Base-by-base conservation (phyloP, 2,329 filamentous ascomycete genomes). In the Madurella mycetomatis region DNA sequence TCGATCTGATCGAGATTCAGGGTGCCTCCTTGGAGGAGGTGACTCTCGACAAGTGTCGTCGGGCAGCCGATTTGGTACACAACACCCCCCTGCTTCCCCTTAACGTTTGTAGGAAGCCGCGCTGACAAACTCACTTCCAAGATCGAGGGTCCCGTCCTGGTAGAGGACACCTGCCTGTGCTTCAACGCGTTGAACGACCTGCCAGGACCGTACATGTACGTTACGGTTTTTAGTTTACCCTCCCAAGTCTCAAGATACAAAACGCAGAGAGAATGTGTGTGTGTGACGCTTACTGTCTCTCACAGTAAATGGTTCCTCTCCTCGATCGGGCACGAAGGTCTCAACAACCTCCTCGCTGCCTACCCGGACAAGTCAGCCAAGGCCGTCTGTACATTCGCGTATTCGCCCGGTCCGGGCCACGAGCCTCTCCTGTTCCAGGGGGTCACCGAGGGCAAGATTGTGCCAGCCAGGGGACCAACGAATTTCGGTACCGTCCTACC, bases 311-410 rank as follows among this genome's bases (percentile, higher is more conserved):
- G 90, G 84, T 99, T 99, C 73, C 81, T 99, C 72, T 76, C 87
- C 58, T 81, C 84, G 31, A 78, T 96, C 54, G 94, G 94, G 53
- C 90, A 91, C 61, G 76, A 87, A 47, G 88, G 94, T 13, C 78
- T 99, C 55, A 95, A 96, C 74, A 94, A 92, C 68, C 81, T 99
- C 60, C 84, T 99, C 41, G 86, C 85, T 49, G 90, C 87, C 7
- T 96, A 96, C 69, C 79, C 88, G 30, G 89, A 99, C 73, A 96
- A 96, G 72, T 88, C 86, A 43, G 91, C 91, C 43, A 85, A 95
- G 72, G 92, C 94, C 16, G 88, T 99, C 44, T 96, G 92, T 74
- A 99, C 94, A 0, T 99, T 99, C 73, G 94, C 86, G 19, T 96
- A 95, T 73, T 94, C 84, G 51, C 81, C 85, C 60, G 94, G 92